Evolutionary conservation across 352 stramenopile species (phyloP), one percentile per base, ranked within the genome.

Genomic region (Phytophthora syringae): DNA sequence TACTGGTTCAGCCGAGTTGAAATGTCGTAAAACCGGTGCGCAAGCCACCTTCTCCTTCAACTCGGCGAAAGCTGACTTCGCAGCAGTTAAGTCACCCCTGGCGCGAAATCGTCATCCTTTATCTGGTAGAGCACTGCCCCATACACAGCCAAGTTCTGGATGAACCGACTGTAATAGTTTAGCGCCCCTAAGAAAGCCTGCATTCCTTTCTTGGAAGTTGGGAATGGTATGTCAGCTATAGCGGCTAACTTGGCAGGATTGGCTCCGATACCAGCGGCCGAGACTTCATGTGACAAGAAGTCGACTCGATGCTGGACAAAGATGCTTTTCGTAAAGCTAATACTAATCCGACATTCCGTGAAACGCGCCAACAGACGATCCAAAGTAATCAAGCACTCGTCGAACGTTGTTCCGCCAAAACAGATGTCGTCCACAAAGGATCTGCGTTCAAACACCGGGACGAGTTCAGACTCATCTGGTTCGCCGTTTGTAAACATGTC

Each of bases 391-490:
- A 32, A 9, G 9, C 27, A 32, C 9, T 32, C 7, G 2, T 36
- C 42, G 7, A 61, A 52, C 1, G 42, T 36, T 3, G 27, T 37
- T 0, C 42, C 42, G 9, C 53, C 40, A 5, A 61, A 61, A 20
- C 53, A 53, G 5, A 45, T 45, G 13, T 52, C 42, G n/a, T 61
- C 53, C 0, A 60, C 30, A 7, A 61, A 61, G 5, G 53, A 61
- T 15, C 18, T 7, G 0, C 27, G 6, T 10, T 45, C 18, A 11
- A 61, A 61, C 0, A 61, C 28, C 0, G 53, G 53, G 18, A 32
- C 28, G 0, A 48, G 16, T n/a, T 15, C 27, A 0, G 53, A 48
- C 1, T 36, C 0, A 9, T 61, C 42, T 0, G 53, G 28, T 34
- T 52, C 27, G 3, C 53, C 53, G 3, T 21, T 52, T 1, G 6